Base-by-base conservation (phyloP, 805 yeast species). In the Cyberlindnera subsufficiens region DNA sequence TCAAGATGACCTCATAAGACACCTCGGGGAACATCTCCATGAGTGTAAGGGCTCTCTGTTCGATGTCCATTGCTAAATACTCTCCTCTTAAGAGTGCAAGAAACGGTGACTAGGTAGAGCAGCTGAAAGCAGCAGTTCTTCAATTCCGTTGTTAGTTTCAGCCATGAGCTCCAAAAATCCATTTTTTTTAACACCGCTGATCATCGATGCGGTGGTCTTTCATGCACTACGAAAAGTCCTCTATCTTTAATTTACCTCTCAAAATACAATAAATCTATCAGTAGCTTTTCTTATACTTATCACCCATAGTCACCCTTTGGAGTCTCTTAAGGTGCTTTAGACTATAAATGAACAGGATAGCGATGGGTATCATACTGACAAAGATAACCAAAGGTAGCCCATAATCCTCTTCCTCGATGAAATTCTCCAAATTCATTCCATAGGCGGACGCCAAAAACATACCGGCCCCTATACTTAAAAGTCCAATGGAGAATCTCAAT, bases 361-460 rank as follows among this genome's bases (percentile, higher is more conserved):
- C 43, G 9, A 76, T 56, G 3, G 79, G 66, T 0, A 82, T 67
- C 2, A 69, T 46, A 0, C 70, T 67, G 3, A 63, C 16, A 1
- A 55, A 47, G 1, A 71, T 60, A 6, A 82, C 74, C 1, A 78
- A 59, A 4, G 61, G 59, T 58, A 88, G 86, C 29, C 96, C 96
- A 49, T 74, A 72, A 42, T 75, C 74, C 1, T 80, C 67, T 43
- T 89, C 96, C 60, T 93, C 99, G 18, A 93, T 81, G 58, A 86
- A 89, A 64, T 91, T 93, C 56, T 85, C 87, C 60, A 93, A 68
- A 63, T 93, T 93, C 99, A 93, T 93, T 30, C 99, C 99, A 62
- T 90, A 93, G 10, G 88, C 67, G 0, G 96, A 84, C 2, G 96
- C 93, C 14, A 87, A 60, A 51, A 86, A 86, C 37, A 95, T 67